Base-by-base conservation (phyloP, 345 rosid genomes). In the Hibiscus mutabilis region DNA sequence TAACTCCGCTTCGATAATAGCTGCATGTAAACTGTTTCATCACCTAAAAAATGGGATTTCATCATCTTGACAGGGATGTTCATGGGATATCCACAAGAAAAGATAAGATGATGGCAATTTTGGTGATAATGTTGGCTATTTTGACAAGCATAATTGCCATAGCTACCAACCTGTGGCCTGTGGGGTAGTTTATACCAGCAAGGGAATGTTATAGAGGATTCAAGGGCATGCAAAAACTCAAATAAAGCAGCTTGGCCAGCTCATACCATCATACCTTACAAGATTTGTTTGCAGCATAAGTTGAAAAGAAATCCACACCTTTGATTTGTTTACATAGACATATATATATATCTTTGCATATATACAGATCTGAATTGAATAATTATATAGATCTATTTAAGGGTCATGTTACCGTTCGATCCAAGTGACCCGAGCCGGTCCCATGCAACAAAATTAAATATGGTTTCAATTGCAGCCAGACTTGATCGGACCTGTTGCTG, bases 81-180 rank as follows among this genome's bases (percentile, higher is more conserved):
- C 82, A 81, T 75, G 85, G 85, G 3, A 74, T 80, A 70, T 81
- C 84, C 7, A 76, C 83, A 6, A n/a, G 65, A 68, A 76, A 72
- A 75, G 86, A 85, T 65, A 85, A 72, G 74, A 46, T 76, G 6
- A 73, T 83, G 69, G 85, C 85, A 24, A 69, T 74, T 21, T 49
- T 76, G 40, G 82, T 82, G 81, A 77, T 83, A 24, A 67, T 46
- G 35, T 58, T 83, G 72, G 85, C 87, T 64, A 72, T 80, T 66
- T 75, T 75, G 24, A 81, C 84, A 46, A 83, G 84, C 56, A 63
- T 69, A 7, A 77, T 83, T 11, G 85, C 89, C 59, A 83, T 83
- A 60, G 71, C 81, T 0, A 72, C 79, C 24, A 81, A 83, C 58
- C 60, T 83, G 60, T 51, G 46, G 73, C 73, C 51, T 79, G 60